Conservation (phyloP, 2,329 filamentous ascomycete genomes). For the Metarhizium sp. region DNA sequence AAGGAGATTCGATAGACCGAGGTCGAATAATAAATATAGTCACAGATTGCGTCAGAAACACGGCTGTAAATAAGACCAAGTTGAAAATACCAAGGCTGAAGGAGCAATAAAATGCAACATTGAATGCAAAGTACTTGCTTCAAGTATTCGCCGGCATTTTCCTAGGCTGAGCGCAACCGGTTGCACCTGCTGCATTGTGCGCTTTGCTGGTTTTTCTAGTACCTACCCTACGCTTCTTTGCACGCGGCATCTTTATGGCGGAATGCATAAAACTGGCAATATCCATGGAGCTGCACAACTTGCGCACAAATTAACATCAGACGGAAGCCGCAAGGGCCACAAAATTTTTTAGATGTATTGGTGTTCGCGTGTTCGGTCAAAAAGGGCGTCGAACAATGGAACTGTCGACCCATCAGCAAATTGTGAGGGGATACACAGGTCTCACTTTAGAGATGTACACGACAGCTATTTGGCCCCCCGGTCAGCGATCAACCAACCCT, state of each 20-base stretch:
- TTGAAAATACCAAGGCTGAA: neutral
- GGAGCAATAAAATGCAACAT: neutral
- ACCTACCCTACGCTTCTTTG: neutral
- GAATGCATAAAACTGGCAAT: neutral
- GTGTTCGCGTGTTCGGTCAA: too few relatives aligned
- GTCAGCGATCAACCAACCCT: neutral
- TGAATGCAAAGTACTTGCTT: too few relatives aligned
- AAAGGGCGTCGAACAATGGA: neutral
- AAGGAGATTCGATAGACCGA: neutral
- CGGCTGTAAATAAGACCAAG: neutral
- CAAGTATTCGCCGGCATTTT: too few relatives aligned
- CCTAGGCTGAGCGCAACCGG: neutral
- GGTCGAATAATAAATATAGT: neutral
- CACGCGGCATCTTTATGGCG: too few relatives aligned
- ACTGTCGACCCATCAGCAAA: neutral
- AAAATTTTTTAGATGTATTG: too few relatives aligned
- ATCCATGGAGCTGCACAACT: too few relatives aligned
- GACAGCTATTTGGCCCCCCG: neutral
- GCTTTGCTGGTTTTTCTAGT: neutral
- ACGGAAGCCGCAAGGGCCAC: too few relatives aligned
- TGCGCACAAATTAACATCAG: too few relatives aligned
- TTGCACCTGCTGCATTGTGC: neutral
- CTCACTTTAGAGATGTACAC: neutral
- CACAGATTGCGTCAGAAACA: neutral
- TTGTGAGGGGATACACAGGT: neutral